Base-by-base conservation (phyloP, 495 filamentous ascomycete genomes). In the Neurospora hispaniola region DNA sequence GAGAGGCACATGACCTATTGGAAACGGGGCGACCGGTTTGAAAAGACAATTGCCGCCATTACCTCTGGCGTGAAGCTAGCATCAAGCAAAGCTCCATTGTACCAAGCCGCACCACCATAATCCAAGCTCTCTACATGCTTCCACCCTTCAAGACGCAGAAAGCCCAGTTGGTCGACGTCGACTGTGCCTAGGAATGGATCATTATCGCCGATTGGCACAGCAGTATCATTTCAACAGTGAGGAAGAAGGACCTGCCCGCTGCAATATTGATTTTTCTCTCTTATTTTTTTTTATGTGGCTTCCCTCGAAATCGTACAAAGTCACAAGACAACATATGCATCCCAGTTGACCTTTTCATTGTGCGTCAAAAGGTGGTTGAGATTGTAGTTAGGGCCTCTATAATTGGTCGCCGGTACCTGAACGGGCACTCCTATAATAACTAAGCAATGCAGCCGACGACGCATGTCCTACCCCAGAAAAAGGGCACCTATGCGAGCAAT, bases 1-100 rank as follows among this genome's bases (percentile, higher is more conserved):
- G 82, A 69, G 85, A 88, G 72, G 84, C 86, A 10, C 76, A 83
- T 72, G 86, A 88, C 72, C 74, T 88, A 20, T 80, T 87, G 72
- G 85, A 83, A 48, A 80, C 76, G 27, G 82, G 80, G 11, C 81
- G 83, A 11, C 84, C 84, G 31, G 70, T 42, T 20, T 77, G 77
- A 73, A 54, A 31, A 31, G 27, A 31, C 27, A 31, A 46, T 69
- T n/a, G 16, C 31, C 66, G 31, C 31, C 23, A 71, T 54, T 66
- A 9, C 35, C 12, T 66, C 6, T 66, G 54, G 54, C 27, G 23
- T 18, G 12, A 18, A 66, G 54, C 54, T 23, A 27, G 48, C 20
- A 20, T 27, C 27, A 27, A 66, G 54, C 54, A 12, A 31, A 14
- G 54, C 5, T 66, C 54, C 27, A 31, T 18, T 14, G 4, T 7